Evolutionary conservation across 352 stramenopile species (phyloP).

Genomic region (Pythium utonaiense): DNA sequence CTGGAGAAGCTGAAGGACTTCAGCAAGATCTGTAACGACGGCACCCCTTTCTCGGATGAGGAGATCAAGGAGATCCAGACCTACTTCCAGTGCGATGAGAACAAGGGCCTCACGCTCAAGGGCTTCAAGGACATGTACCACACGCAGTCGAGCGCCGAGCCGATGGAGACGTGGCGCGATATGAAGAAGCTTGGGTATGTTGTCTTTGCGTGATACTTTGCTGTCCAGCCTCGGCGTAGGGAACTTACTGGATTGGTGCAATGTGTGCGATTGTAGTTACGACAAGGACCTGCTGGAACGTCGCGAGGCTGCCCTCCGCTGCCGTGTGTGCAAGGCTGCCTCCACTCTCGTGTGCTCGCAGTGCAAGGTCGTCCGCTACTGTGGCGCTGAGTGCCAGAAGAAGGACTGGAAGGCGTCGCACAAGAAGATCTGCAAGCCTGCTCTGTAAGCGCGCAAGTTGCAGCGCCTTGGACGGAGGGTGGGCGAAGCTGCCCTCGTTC

Average conservation of each 20-base stretch:
- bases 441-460: conserved; percentile 21
- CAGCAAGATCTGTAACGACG: conserved; percentile 88
- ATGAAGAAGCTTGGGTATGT: conserved; percentile 86
- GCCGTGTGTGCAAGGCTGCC: conserved; percentile 76
- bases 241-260: not conserved
- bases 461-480: not conserved
- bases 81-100: conserved; percentile 90
- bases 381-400: conserved; percentile 83
- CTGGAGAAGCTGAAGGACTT: conserved; percentile 87
- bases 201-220: not conserved
- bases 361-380: conserved; percentile 87
- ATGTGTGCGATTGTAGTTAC: conserved; percentile 34
- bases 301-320: conserved; percentile 64
- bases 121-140: conserved; percentile 92
- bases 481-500: not conserved
- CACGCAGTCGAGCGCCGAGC: conserved; percentile 86
- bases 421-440: conserved; percentile 84
- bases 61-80: conserved; percentile 91
- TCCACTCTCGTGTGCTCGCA: conserved; percentile 81
- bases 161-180: conserved; percentile 87
- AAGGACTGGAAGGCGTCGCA: conserved; percentile 85
- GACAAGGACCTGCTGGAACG: conserved; percentile 73
- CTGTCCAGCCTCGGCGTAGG: too few relatives aligned
- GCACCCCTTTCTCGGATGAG: conserved; percentile 82
- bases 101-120: conserved; percentile 86